Conservation (phyloP, 495 filamentous ascomycete species). For the Antarctomyces pellizariae region DNA sequence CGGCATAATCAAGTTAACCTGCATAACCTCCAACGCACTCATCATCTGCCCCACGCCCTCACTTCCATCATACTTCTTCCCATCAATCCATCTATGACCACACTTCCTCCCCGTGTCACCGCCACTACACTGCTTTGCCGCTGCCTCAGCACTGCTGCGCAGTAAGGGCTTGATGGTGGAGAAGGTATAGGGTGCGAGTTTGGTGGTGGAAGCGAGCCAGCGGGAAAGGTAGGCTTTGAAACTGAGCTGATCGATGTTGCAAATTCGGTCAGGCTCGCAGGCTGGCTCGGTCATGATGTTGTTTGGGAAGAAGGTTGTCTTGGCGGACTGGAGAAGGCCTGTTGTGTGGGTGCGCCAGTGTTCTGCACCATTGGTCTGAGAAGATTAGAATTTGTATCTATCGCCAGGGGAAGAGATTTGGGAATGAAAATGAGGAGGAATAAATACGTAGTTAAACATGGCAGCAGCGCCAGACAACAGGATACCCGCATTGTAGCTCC, state of each 20-base stretch:
- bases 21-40: slow-evolving; percentile 41
- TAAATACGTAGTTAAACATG: slow-evolving; percentile 38
- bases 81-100: slow-evolving; percentile 38
- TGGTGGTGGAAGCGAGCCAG: slow-evolving; percentile 50
- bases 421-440: neutral
- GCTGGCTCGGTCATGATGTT: slow-evolving; percentile 42
- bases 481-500: slow-evolving; percentile 41
- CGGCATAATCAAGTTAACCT: slow-evolving; percentile 35
- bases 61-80: slow-evolving; percentile 29
- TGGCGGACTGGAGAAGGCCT: slow-evolving; percentile 7
- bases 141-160: slow-evolving; percentile 35
- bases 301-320: slow-evolving; percentile 24
- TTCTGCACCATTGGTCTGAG: slow-evolving; percentile 19
- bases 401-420: neutral
- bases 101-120: slow-evolving; percentile 37
- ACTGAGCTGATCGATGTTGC: slow-evolving; percentile 49
- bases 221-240: slow-evolving; percentile 63
- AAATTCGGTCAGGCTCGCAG: slow-evolving; percentile 32
- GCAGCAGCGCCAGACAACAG: slow-evolving; percentile 38
- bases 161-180: slow-evolving; percentile 37
- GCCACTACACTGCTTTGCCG: slow-evolving; percentile 40
- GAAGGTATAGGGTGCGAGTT: slow-evolving; percentile 43
- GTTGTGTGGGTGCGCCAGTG: slow-evolving; percentile 7
- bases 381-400: slow-evolving; percentile 1
- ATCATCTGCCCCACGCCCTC: slow-evolving; percentile 47